A percentile compares a stretch with the other conserved stretches of the same genome.
Conservation (phyloP, 768 basidiomycete genomes). For the Phlebiopsis flavidoalba region DNA sequence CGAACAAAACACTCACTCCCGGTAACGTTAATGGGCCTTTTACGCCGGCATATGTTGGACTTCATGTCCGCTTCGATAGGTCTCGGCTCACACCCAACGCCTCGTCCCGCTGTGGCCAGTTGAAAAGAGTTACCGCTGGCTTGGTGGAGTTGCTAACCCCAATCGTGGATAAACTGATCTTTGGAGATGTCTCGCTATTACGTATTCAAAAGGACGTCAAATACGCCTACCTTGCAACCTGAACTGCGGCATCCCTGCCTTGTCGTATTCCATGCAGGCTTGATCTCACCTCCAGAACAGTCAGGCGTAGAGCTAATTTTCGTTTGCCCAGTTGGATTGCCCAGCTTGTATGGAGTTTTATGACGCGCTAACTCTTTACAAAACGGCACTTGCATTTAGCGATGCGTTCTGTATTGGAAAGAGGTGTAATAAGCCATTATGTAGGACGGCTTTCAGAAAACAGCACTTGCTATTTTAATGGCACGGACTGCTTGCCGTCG, state of each 20-base stretch:
- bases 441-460: background rate
- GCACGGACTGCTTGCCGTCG: background rate
- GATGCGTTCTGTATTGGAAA: conserved; percentile 19
- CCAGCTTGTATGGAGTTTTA: conserved; percentile 33
- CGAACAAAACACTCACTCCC: no score
- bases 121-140: conserved; percentile 14
- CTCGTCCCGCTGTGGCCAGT: conserved; percentile 18
- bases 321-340: conserved; percentile 39
- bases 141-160: conserved; percentile 11
- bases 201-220: conserved; percentile 11
- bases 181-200: background rate
- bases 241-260: conserved; percentile 38
- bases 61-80: background rate
- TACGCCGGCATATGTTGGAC: background rate
- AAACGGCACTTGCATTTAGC: conserved; percentile 20
- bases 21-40: no score
- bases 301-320: conserved; percentile 28
- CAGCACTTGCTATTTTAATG: background rate
- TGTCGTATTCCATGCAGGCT: conserved; percentile 40
- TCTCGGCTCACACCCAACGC: no score
- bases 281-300: conserved; percentile 30
- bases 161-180: background rate
- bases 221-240: conserved; percentile 22
- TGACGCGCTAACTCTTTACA: conserved; percentile 20
- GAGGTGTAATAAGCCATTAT: conserved; percentile 2